phyloP scores from a whole-genome alignment of 2,329 filamentous ascomycete genomes.

The Trichoderma sp. region DNA sequence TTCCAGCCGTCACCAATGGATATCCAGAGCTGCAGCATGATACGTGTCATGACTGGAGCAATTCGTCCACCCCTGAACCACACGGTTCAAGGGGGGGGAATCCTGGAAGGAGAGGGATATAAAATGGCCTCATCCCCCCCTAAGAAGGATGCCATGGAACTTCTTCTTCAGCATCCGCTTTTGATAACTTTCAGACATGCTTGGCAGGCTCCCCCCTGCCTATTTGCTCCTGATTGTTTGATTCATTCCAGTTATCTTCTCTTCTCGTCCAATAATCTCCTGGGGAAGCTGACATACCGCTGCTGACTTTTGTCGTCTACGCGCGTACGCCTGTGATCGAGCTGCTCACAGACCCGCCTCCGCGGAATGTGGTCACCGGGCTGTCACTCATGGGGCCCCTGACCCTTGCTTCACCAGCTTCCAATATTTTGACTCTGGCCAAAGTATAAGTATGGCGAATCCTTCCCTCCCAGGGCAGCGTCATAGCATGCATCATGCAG shows the following conservation, averaged over 20 bases:
- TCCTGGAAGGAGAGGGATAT: background rate
- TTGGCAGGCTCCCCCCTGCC: background rate
- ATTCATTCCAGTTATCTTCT: background rate
- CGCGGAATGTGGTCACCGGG: background rate
- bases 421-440: background rate
- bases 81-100: background rate
- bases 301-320: background rate
- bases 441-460: background rate
- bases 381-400: background rate
- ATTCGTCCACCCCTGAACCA: background rate
- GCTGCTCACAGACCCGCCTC: background rate
- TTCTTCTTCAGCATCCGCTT: background rate
- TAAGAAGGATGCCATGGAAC: background rate
- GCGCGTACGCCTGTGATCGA: slow-evolving; percentile 10
- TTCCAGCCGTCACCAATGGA: background rate
- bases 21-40: background rate
- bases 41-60: background rate
- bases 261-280: background rate
- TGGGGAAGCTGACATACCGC: background rate
- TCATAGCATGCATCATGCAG: background rate
- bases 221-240: background rate
- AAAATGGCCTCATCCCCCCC: background rate
- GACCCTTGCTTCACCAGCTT: background rate
- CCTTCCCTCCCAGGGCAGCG: background rate
- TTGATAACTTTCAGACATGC: background rate